These are phyloP conservation scores for Hura crepitans DNA, from an alignment of 441 rosid genomes.

Conservation along the genomic window DNA sequence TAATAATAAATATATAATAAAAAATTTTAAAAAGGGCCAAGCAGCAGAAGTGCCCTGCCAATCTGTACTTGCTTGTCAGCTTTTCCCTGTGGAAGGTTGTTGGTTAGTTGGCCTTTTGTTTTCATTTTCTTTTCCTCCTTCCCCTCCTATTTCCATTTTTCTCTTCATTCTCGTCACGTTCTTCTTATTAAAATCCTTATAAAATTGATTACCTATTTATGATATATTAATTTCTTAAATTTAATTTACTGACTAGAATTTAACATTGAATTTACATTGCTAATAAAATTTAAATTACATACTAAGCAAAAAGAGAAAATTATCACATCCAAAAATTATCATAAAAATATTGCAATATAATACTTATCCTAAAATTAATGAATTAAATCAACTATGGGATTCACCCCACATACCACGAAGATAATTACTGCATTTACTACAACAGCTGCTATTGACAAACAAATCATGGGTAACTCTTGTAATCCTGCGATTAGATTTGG, in stretches of 20 bases:
- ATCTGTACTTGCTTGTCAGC: neutral
- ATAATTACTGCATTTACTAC: conserved; percentile 51
- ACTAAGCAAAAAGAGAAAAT: no score
- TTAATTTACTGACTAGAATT: no score
- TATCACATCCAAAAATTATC: no score
- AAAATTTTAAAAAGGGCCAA: neutral
- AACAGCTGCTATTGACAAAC: conserved; percentile 38
- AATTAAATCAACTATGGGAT: conserved; percentile 27
- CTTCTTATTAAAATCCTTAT: no score
- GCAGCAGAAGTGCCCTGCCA: neutral
- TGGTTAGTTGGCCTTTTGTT: neutral
- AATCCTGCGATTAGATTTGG: conserved; percentile 15
- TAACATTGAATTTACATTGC: no score
- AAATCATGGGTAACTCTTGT: conserved; percentile 38
- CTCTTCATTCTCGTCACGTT: no score
- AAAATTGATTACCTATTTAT: no score
- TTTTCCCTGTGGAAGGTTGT: neutral
- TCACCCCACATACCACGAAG: conserved; percentile 59
- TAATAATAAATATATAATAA: no score
- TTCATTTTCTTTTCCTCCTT: neutral
- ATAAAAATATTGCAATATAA: no score
- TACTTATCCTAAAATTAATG: no score
- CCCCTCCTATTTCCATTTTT: neutral
- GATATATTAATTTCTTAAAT: no score
- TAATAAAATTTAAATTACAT: no score